A percentile compares a stretch with the other conserved stretches of the same genome.
Conservation (phyloP, 2,329 filamentous ascomycete genomes). For the Pseudocercospora fijiensis region DNA sequence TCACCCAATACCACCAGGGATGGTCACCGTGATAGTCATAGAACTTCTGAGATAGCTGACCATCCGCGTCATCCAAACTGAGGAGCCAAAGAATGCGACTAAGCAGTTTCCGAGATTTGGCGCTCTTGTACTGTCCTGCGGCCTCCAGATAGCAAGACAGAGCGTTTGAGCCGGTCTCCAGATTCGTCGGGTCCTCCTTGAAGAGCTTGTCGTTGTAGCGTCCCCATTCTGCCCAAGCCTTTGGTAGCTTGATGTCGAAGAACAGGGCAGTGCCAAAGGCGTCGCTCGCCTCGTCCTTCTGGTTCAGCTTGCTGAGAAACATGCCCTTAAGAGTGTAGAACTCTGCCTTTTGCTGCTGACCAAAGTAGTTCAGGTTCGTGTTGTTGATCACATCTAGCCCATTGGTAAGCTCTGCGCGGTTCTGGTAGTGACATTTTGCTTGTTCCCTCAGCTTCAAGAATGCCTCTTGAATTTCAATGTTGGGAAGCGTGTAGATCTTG, state of each 20-base stretch:
- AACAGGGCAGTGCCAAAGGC: slow-evolving; percentile 94
- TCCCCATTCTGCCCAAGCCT: slow-evolving; percentile 99
- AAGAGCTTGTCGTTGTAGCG: slow-evolving; percentile 97
- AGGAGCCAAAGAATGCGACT: slow-evolving; percentile 93
- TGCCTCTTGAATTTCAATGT: slow-evolving; percentile 98
- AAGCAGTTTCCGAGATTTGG: slow-evolving; percentile 90
- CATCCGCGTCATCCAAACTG: slow-evolving; percentile 85
- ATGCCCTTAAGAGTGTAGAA: slow-evolving; percentile 99
- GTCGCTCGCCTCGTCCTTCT: slow-evolving; percentile 87
- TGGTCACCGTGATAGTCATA: slow-evolving; percentile 97
- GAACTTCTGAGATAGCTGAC: slow-evolving; percentile 79
- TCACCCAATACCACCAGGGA: slow-evolving; percentile 99
- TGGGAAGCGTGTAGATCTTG: slow-evolving; percentile 96
- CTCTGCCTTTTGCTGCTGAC: slow-evolving; percentile 91
- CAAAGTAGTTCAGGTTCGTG: slow-evolving; percentile 98
- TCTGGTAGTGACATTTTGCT: slow-evolving; percentile 98
- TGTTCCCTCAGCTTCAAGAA: slow-evolving; percentile 98
- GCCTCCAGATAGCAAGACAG: slow-evolving; percentile 96
- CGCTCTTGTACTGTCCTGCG: slow-evolving; percentile 92
- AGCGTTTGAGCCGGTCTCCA: slow-evolving; percentile 83
- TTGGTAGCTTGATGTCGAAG: slow-evolving; percentile 91
- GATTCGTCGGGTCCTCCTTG: slow-evolving; percentile 80
- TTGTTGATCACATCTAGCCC: slow-evolving; percentile 99
- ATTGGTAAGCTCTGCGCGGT: slow-evolving; percentile 83
- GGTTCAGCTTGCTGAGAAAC: slow-evolving; percentile 92